Conservation (phyloP, 1,139 yeast species). For the Suhomyces guaymorum region DNA sequence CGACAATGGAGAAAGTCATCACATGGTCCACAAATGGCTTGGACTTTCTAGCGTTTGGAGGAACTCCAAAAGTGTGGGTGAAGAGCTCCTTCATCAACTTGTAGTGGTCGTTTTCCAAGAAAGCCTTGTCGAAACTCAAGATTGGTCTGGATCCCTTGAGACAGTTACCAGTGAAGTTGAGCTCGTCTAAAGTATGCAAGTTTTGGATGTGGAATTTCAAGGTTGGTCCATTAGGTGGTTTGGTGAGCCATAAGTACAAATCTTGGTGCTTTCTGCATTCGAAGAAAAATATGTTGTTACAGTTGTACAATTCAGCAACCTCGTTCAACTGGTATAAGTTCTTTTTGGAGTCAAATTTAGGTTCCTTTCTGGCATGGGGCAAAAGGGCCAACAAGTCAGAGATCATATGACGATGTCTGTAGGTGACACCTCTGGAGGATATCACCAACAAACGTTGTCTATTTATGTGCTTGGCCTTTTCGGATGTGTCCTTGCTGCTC, state of each 20-base stretch:
- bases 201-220: slow-evolving; percentile 91
- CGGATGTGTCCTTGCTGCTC: slow-evolving; percentile 44
- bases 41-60: slow-evolving; percentile 90
- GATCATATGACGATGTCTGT: slow-evolving; percentile 92
- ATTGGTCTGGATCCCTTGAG: slow-evolving; percentile 96
- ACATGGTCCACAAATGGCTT: slow-evolving; percentile 97
- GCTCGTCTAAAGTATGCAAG: slow-evolving; percentile 93
- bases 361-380: slow-evolving; percentile 96
- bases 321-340: slow-evolving; percentile 87
- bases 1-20: slow-evolving; percentile 88
- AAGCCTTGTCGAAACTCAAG: slow-evolving; percentile 80
- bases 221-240: slow-evolving; percentile 98
- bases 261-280: slow-evolving; percentile 97
- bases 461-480: slow-evolving; percentile 59
- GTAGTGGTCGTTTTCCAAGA: slow-evolving; percentile 60
- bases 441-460: slow-evolving; percentile 82
- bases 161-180: slow-evolving; percentile 95
- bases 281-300: slow-evolving; percentile 91
- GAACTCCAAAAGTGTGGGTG: slow-evolving; percentile 89
- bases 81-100: slow-evolving; percentile 82
- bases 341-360: slow-evolving; percentile 91
- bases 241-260: slow-evolving; percentile 89
- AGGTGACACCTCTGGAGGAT: slow-evolving; percentile 92
- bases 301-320: slow-evolving; percentile 94
- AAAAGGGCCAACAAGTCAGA: slow-evolving; percentile 74